These are phyloP conservation scores for Colletotrichum sp. DNA, from an alignment of 2,329 filamentous ascomycete species.

Conservation along the genomic window DNA sequence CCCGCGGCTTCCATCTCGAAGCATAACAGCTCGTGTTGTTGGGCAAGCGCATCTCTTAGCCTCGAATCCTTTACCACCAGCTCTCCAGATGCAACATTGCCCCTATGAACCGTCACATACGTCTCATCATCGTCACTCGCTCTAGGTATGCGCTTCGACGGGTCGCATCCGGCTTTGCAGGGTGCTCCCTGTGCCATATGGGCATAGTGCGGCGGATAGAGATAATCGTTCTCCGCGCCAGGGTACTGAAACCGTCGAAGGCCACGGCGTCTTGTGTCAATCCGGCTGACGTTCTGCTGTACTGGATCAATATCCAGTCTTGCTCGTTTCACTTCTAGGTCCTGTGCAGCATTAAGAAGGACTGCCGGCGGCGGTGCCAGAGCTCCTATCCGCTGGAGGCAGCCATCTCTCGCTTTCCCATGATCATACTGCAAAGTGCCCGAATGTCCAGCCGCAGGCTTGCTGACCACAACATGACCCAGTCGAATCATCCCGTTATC, in stretches of 20 bases:
- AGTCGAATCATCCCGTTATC: not conserved
- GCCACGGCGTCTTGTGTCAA: not conserved
- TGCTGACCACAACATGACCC: not conserved
- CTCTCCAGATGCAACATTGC: constrained; percentile 24
- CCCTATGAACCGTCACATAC: constrained; percentile 21
- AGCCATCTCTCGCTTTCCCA: not conserved
- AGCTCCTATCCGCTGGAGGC: not conserved
- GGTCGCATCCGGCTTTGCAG: not conserved
- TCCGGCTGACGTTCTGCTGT: not conserved
- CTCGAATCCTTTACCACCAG: constrained; percentile 19
- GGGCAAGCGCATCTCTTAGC: constrained; percentile 17
- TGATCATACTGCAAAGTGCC: not conserved
- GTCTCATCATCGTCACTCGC: constrained; percentile 1
- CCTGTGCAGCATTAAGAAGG: not conserved
- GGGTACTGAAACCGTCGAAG: not conserved
- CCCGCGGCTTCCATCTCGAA: constrained; percentile 26
- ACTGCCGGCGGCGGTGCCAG: not conserved
- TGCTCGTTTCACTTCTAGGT: not conserved
- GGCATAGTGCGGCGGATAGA: not conserved
- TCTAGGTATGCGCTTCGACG: constrained; percentile 3
- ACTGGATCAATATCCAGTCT: not conserved
- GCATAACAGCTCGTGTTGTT: constrained; percentile 15
- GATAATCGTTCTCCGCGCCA: not conserved
- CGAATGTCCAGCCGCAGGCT: not conserved
- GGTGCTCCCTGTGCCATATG: not conserved